Base-by-base conservation (phyloP, 805 yeast genomes). In the Pichia membranifaciens region DNA sequence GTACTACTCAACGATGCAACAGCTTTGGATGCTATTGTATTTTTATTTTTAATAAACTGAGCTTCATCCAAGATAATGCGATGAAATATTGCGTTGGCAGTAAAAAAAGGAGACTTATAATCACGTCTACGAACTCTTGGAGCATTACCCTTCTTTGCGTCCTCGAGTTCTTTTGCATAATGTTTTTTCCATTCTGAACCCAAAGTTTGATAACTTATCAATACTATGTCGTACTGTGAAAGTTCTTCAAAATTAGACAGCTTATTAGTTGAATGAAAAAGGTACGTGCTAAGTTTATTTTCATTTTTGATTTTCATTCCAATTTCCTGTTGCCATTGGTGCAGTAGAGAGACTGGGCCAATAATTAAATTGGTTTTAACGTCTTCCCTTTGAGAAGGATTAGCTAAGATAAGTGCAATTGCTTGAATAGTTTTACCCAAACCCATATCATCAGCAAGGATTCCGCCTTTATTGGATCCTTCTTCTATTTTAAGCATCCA, bases 301-400 rank as follows among this genome's bases (percentile, higher is more conserved):
- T 69, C 64, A 0, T 69, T 68, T 49, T 78, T 78, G 5, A 88
- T 67, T 54, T 87, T 84, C 17, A 80, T 71, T 53, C 71, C 70
- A 32, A 88, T 67, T 62, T 91, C 97, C 38, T 79, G 79, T 28
- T 76, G 75, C 99, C 99, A 91, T 56, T 90, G 96, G 38, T 81
- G 71, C 44, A 91, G 68, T 35, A 93, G 72, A 0, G 96, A 84
- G 13, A 91, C 96, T 0, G 99, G 98, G 0, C 95, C 95, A n/a
- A 91, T 79, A 43, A 91, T 76, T 50, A 91, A 69, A 31, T 82
- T 87, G 0, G 87, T 78, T 51, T 74, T 78, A 36, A 64, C 52
- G 0, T 65, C 54, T 17, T 66, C 35, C 22, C 52, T 55, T 13
- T 42, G 40, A 2, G 76, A 58, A 41, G 56, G 61, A 56, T 73